Evolutionary conservation across 2,329 filamentous ascomycete genomes (phyloP), one percentile per base, ranked within the genome.

Genomic region (Aspergillus neotritici): DNA sequence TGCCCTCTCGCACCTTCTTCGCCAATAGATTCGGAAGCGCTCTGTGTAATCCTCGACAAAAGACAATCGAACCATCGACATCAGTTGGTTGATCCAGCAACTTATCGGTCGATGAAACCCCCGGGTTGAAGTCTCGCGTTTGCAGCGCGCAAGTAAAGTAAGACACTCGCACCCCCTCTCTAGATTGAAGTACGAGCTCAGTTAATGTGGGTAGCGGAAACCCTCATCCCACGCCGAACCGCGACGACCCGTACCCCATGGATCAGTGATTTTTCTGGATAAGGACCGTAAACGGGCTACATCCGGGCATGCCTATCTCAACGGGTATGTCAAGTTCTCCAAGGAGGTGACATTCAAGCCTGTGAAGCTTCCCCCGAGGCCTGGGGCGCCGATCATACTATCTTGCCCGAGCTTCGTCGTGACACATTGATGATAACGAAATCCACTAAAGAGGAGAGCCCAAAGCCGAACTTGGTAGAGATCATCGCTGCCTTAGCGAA

Each of bases 321-420:
- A 35, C 33, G 33, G 33, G 14, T 35, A 35, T 35, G 33, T 35
- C 14, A 35, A 35, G 33, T 35, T 35, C 13, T 35, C 33, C 14
- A 35, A 35, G 33, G 33, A 35, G 14, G 14, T 10, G n/a, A 35
- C 12, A 35, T 35, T 14, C 33, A 35, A 35, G 33, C 33, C 33
- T 35, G 33, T 35, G 14, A 35, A 35, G 33, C 33, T 35, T 13
- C 33, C 33, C n/a, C 33, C 33, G 33, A 13, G 11, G 12, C 33
- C 33, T 7, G 14, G 14, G 14, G 33, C 33, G 5, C 33, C 33
- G 12, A 16, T 16, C 12, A 35, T 35, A 11, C 33, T n/a, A n/a
- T n/a, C n/a, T n/a, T n/a, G n/a, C n/a, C n/a, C n/a, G n/a, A n/a
- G n/a, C n/a, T n/a, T n/a, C n/a, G n/a, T n/a, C n/a, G n/a, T n/a